Base-by-base conservation (phyloP, 2,329 filamentous ascomycete genomes). In the Stenocarpella maydis region DNA sequence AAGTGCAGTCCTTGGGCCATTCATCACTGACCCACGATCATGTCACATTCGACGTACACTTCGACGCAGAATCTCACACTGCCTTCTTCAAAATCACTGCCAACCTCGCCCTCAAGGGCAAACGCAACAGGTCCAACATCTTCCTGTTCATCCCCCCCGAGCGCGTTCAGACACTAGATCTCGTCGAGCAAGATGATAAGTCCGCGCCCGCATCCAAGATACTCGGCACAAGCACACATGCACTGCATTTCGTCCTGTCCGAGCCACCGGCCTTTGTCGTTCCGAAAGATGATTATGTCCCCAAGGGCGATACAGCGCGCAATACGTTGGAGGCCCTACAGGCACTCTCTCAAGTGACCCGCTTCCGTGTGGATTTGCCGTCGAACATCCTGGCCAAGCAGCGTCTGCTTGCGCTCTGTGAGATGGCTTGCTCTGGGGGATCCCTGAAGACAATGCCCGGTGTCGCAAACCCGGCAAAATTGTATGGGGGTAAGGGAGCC, bases 101-200 rank as follows among this genome's bases (percentile, higher is more conserved):
- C 24, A 71, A 71, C 45, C 37, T 71, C n/a, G 63, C 69, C 3
- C 45, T 63, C 55, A 71, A 67, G n/a, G 67, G 67, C 41, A 71
- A 60, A 37, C 69, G 69, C 4, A 64, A 54, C 49, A 71, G 61
- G 28, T 69, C 69, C 24, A 71, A 71, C 19, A 63, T 69, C 19
- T 71, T 67, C 17, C 19, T 71, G 4, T 69, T 65, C 50, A 55
- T 71, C 2, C 24, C 34, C 26, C 69, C 69, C 26, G 69, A 69
- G 39, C 67, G 67, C 19, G 55, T 71, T 10, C 54, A 37, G 50
- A 64, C 37, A 2, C 67, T 71, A 26, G 19, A 26, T 15, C 9
- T 49, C 10, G 41, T 71, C 41, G 50, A 64, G 24, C 24, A 69
- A n/a, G 49, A 69, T 34, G 67, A 50, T 4, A 15, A 24, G 4